Conservation (phyloP, 495 filamentous ascomycete species). For the Neurospora tetrasperma region DNA sequence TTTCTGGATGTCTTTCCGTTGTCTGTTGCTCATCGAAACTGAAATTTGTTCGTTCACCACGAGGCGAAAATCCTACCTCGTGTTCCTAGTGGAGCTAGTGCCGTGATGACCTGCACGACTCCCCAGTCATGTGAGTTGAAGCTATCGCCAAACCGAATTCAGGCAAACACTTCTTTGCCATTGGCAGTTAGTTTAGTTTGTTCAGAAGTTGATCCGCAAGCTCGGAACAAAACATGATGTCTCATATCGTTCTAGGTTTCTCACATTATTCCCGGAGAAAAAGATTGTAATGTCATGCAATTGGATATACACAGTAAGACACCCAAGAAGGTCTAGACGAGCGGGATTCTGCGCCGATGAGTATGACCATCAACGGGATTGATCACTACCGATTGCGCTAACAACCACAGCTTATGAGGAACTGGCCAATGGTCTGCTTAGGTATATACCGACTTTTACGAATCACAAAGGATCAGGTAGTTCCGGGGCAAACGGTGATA, state of each 20-base stretch:
- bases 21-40: neutral
- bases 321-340: neutral
- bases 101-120: neutral
- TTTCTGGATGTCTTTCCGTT: neutral
- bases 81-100: neutral
- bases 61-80: neutral
- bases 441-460: neutral
- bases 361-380: neutral
- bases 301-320: neutral
- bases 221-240: neutral
- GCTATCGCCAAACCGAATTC: neutral
- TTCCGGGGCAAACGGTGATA: neutral
- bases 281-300: neutral
- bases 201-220: neutral
- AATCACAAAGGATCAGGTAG: neutral
- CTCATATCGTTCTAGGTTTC: neutral
- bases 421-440: neutral
- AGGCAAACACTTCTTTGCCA: neutral
- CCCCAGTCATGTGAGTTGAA: neutral
- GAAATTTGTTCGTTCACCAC: neutral
- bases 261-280: neutral
- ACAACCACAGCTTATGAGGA: neutral
- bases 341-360: neutral
- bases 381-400: neutral
- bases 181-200: neutral